phyloP scores from a whole-genome alignment of 2,329 filamentous ascomycete genomes.

The Aspergillus fructus region DNA sequence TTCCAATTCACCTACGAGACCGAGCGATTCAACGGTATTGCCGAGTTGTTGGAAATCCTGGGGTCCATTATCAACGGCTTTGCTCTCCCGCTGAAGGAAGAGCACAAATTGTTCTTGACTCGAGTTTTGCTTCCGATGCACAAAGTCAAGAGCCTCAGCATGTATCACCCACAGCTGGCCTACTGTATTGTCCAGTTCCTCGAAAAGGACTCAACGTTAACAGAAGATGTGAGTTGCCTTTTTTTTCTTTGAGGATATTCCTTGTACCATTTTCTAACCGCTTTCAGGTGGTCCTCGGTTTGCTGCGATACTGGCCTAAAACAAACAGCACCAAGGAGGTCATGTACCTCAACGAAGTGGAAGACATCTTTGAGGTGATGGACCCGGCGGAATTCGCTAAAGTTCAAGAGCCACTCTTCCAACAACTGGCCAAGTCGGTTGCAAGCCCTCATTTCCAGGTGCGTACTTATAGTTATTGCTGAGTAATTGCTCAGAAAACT shows the following conservation, averaged over 20 bases:
- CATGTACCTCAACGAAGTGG: slow-evolving; percentile 98
- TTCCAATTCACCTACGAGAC: slow-evolving; percentile 99
- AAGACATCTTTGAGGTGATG: slow-evolving; percentile 99
- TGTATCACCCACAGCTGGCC: slow-evolving; percentile 97
- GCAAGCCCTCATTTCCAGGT: slow-evolving; percentile 97
- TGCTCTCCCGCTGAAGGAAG: slow-evolving; percentile 92
- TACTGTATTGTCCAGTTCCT: slow-evolving; percentile 99
- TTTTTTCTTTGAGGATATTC: neutral
- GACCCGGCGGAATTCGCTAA: slow-evolving; percentile 98
- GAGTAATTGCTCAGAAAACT: slow-evolving; percentile 8
- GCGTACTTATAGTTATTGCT: slow-evolving; percentile 18
- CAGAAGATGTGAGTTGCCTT: slow-evolving; percentile 73
- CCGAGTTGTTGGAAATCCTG: slow-evolving; percentile 91
- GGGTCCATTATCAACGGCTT: slow-evolving; percentile 99
- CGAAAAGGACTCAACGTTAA: slow-evolving; percentile 94
- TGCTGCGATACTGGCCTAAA: slow-evolving; percentile 97
- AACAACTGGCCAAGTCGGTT: slow-evolving; percentile 95
- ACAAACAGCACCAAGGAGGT: slow-evolving; percentile 99
- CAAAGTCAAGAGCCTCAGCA: slow-evolving; percentile 98
- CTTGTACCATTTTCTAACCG: neutral
- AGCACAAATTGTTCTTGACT: slow-evolving; percentile 97
- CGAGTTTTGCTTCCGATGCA: slow-evolving; percentile 89
- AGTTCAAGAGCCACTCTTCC: slow-evolving; percentile 95
- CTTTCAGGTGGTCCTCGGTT: slow-evolving; percentile 78
- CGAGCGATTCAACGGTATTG: slow-evolving; percentile 96